Conservation (phyloP, 176 grass and related monocot species). For the Microstegium vimineum region DNA sequence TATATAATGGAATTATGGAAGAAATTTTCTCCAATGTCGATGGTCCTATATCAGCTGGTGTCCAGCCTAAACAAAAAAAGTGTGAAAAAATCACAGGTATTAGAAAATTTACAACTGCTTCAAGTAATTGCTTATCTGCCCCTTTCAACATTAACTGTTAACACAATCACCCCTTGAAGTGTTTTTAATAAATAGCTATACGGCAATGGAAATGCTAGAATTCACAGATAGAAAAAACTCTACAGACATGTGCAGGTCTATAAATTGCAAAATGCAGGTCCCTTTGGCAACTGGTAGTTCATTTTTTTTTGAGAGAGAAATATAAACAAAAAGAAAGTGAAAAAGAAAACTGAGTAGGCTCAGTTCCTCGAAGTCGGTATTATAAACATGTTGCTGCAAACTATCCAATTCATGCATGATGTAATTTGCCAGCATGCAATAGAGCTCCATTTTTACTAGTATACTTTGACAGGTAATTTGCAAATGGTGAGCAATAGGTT, state of each 20-base stretch:
- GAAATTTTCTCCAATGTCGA: conserved; percentile 66
- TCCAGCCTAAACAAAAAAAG: conserved; percentile 55
- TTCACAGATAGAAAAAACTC: background rate
- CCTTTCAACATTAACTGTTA: conserved; percentile 1
- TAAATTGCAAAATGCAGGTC: conserved; percentile 11
- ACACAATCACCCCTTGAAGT: background rate
- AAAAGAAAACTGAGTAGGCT: background rate
- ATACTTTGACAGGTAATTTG: background rate
- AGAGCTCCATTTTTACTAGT: background rate
- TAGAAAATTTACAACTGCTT: background rate
- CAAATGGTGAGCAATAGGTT: background rate
- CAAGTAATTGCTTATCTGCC: conserved; percentile 2
- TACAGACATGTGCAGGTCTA: background rate
- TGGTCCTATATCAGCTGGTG: conserved; percentile 85
- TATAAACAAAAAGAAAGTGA: background rate
- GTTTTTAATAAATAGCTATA: conserved; percentile 18
- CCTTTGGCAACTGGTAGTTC: conserved; percentile 9
- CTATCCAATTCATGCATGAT: background rate
- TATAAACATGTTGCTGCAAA: background rate
- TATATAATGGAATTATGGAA: conserved; percentile 53
- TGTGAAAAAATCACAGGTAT: conserved; percentile 1
- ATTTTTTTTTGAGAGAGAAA: background rate
- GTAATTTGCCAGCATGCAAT: background rate
- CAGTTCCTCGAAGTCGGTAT: background rate
- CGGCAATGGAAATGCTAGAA: conserved; percentile 2